phyloP scores from a whole-genome alignment of 176 grass and related monocot genomes.

The Zea mays region DNA sequence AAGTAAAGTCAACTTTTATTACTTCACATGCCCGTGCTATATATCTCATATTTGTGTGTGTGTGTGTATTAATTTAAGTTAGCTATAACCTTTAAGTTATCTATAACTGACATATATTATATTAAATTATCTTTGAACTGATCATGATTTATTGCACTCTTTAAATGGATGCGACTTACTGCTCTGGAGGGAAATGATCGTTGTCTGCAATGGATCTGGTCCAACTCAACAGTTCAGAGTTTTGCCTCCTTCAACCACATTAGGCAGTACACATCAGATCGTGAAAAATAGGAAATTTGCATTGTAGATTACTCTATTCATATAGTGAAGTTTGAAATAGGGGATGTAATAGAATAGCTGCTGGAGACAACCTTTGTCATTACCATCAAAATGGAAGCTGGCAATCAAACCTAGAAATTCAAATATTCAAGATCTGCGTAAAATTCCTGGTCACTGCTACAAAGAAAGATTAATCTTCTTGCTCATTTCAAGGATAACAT shows the following conservation, averaged over 20 bases:
- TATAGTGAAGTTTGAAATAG: too few relatives aligned
- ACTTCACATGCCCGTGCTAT: neutral
- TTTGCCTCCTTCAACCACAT: neutral
- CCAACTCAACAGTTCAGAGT: neutral
- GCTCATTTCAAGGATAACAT: conserved; percentile 47
- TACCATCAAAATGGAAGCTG: conserved; percentile 8
- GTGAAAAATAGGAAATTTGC: too few relatives aligned
- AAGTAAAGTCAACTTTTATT: neutral
- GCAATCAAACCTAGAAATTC: too few relatives aligned
- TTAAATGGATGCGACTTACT: conserved; percentile 35
- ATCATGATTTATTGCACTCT: conserved; percentile 1
- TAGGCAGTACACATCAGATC: too few relatives aligned
- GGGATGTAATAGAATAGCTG: too few relatives aligned
- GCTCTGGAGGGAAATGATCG: neutral
- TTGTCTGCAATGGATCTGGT: conserved; percentile 14
- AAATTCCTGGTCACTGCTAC: conserved; percentile 18
- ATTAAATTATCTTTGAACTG: conserved; percentile 34
- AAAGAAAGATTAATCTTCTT: conserved; percentile 6
- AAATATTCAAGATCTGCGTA: neutral
- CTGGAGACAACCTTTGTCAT: neutral
- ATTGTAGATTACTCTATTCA: too few relatives aligned
- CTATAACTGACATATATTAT: conserved; percentile 27
- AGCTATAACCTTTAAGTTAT: conserved; percentile 37
- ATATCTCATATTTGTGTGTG: neutral
- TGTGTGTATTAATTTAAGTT: too few relatives aligned